Evolutionary conservation across 805 yeast genomes (phyloP).

Genomic region (Pichia exigua): DNA sequence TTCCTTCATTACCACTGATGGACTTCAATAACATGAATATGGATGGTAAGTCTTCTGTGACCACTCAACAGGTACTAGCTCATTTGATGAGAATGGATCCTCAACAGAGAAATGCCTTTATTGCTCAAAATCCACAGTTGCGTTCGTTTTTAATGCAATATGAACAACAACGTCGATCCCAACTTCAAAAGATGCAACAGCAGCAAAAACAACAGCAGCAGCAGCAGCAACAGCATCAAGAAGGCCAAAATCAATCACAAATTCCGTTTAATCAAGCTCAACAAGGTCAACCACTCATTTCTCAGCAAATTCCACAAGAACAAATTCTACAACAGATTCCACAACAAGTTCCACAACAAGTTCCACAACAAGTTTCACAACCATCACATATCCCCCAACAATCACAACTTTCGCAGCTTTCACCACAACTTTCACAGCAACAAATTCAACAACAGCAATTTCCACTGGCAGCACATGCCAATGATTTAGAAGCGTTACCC

Average conservation of each 20-base stretch:
- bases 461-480: neutral
- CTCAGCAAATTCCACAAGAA: too few relatives aligned
- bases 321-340: neutral
- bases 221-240: slow-evolving; percentile 26
- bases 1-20: neutral
- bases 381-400: neutral
- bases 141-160: slow-evolving; percentile 27
- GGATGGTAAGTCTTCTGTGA: slow-evolving; percentile 14
- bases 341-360: slow-evolving; percentile 7
- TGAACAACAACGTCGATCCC: slow-evolving; percentile 27
- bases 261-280: neutral
- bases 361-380: neutral
- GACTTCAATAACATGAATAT: neutral
- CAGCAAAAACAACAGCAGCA: neutral
- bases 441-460: slow-evolving; percentile 5
- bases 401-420: neutral
- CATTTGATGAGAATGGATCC: slow-evolving; percentile 30
- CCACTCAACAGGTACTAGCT: slow-evolving; percentile 25
- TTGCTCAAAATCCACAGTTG: slow-evolving; percentile 29
- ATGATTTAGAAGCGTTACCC: slow-evolving; percentile 1
- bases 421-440: slow-evolving; percentile 11
- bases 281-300: too few relatives aligned
- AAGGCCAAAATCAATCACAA: neutral
- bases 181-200: slow-evolving; percentile 25
- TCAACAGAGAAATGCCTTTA: slow-evolving; percentile 26